Conservation (phyloP, 306 rosid species). For the Cicer arietinum region DNA sequence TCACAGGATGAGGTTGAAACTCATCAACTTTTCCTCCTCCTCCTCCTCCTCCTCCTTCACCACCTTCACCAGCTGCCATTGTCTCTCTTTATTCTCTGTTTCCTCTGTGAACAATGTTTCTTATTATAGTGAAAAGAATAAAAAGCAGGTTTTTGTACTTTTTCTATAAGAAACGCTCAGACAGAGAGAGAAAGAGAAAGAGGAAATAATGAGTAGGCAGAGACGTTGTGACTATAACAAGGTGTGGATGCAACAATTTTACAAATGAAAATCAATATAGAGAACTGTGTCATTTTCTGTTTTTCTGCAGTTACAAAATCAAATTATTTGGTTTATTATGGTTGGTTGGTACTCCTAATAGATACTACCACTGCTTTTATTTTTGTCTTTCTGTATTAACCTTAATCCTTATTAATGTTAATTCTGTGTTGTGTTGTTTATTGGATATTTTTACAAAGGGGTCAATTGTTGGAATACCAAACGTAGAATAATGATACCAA, state of each 20-base stretch:
- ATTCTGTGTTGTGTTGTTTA: background rate
- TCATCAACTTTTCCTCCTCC: slow-evolving; percentile 59
- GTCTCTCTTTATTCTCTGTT: background rate
- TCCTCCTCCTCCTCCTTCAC: slow-evolving; percentile 47
- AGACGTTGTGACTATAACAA: slow-evolving; percentile 42
- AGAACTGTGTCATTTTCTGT: slow-evolving; percentile 13
- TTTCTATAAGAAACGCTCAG: background rate
- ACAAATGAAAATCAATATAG: background rate
- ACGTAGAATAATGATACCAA: slow-evolving; percentile 37
- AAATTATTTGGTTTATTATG: slow-evolving; percentile 37
- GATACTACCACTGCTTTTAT: background rate
- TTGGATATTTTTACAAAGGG: background rate
- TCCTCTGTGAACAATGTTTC: background rate
- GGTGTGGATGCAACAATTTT: slow-evolving; percentile 7
- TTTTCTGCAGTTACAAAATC: background rate
- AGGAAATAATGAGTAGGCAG: slow-evolving; percentile 38
- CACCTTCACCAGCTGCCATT: slow-evolving; percentile 50
- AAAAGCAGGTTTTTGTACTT: background rate
- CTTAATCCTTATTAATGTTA: background rate
- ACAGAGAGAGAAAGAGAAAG: background rate
- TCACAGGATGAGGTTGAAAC: slow-evolving; percentile 74
- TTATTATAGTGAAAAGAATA: slow-evolving; percentile 26
- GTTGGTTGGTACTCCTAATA: slow-evolving; percentile 44
- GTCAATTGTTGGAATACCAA: slow-evolving; percentile 59
- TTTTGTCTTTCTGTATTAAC: background rate